Evolutionary conservation across 345 rosid genomes (phyloP).

Genomic region (Schrenkiella parvula): DNA sequence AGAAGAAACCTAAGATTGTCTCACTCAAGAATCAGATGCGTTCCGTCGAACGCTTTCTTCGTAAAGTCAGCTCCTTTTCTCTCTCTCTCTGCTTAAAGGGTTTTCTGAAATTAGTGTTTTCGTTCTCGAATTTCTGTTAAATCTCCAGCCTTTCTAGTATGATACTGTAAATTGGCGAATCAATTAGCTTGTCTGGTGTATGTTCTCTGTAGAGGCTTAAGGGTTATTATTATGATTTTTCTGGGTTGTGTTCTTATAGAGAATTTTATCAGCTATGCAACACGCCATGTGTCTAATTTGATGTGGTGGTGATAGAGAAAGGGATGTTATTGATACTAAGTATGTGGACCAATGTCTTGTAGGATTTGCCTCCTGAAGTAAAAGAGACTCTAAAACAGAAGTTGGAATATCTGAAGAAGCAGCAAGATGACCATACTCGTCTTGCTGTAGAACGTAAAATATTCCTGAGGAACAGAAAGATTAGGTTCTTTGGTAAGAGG

Average conservation of each 20-base stretch:
- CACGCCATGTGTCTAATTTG: neutral
- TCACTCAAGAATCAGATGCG: slow-evolving; percentile 94
- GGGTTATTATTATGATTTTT: neutral
- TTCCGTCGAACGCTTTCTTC: slow-evolving; percentile 92
- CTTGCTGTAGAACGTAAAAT: slow-evolving; percentile 84
- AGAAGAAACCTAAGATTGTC: slow-evolving; percentile 77
- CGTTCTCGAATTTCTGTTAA: neutral
- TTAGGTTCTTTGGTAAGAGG: slow-evolving; percentile 80
- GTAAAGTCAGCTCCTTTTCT: slow-evolving; percentile 53
- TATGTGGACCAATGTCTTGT: neutral
- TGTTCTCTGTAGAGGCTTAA: neutral
- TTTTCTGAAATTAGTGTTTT: slow-evolving; percentile 5
- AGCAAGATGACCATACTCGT: slow-evolving; percentile 80
- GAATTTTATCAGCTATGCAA: neutral
- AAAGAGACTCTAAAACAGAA: slow-evolving; percentile 70
- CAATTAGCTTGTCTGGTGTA: neutral
- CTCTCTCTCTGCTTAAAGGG: neutral
- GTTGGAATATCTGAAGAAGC: slow-evolving; percentile 73
- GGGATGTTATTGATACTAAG: neutral
- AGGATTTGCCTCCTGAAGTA: slow-evolving; percentile 74
- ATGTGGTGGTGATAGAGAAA: neutral
- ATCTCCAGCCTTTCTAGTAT: neutral
- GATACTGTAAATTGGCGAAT: neutral
- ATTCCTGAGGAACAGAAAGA: slow-evolving; percentile 84
- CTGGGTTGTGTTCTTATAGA: neutral